Conservation (phyloP, 23 red algal genomes). For the Gracilariopsis chorda region DNA sequence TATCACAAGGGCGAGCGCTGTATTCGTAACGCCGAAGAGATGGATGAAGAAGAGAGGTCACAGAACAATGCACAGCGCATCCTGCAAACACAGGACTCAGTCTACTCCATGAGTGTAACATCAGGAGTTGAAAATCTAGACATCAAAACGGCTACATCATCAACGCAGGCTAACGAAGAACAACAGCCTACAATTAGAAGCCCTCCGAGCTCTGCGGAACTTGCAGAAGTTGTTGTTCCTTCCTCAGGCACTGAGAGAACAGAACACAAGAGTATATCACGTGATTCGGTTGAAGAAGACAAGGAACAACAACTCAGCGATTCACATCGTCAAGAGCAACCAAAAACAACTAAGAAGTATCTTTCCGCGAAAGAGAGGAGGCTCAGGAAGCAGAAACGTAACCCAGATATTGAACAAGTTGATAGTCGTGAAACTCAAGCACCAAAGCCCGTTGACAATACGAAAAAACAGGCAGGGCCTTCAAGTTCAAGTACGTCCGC, state of each 20-base stretch:
- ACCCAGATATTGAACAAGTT: not conserved
- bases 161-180: too few relatives aligned
- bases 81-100: too few relatives aligned
- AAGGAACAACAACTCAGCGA: not conserved
- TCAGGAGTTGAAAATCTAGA: not conserved
- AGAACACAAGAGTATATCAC: not conserved
- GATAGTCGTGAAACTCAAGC: not conserved
- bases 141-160: too few relatives aligned
- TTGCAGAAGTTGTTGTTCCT: not conserved
- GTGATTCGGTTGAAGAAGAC: not conserved
- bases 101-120: too few relatives aligned
- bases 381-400: not conserved
- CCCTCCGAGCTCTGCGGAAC: too few relatives aligned
- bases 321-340: not conserved
- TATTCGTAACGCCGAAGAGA: constrained; percentile 11
- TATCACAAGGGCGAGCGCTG: constrained; percentile 81
- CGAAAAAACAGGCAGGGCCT: not conserved
- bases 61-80: not conserved
- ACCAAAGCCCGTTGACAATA: not conserved
- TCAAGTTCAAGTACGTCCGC: not conserved
- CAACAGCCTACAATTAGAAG: too few relatives aligned
- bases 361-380: constrained; percentile 39
- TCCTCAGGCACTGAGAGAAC: not conserved
- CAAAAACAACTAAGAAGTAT: constrained; percentile 28
- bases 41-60: not conserved